Percentiles rank a stretch among this genome's conserved stretches.
Evolutionary conservation across 2,329 filamentous ascomycete genomes (phyloP).

Genomic region (Beauveria medogensis): DNA sequence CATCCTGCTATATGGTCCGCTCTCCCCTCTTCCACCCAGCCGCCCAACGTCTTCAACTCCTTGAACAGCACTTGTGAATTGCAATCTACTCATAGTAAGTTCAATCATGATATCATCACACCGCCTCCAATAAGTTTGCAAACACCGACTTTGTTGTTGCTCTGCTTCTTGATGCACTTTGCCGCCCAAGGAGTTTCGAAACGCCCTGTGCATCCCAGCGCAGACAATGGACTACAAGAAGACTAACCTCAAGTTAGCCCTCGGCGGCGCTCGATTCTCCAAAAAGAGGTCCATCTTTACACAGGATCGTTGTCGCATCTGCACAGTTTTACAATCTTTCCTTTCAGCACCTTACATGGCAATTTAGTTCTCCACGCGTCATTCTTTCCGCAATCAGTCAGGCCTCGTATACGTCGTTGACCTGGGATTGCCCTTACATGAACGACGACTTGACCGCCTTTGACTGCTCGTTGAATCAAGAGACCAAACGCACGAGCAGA

Average conservation of each 20-base stretch:
- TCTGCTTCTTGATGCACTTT: neutral
- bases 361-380: neutral
- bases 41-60: neutral
- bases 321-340: neutral
- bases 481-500: neutral
- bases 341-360: neutral
- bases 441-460: neutral
- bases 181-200: neutral
- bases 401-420: too few species aligned
- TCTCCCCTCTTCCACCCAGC: conserved; percentile 1
- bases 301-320: neutral
- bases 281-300: neutral
- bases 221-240: neutral
- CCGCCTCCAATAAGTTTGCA: neutral
- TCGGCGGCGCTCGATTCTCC: neutral
- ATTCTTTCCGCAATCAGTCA: too few species aligned
- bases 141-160: neutral
- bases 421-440: neutral
- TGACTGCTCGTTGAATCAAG: neutral
- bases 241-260: neutral
- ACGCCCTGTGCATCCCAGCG: neutral
- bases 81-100: neutral
- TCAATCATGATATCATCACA: neutral
- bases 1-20: neutral
- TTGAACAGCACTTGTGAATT: neutral